phyloP scores from a whole-genome alignment of 2,329 filamentous ascomycete genomes.

The Arthroderma sp. region DNA sequence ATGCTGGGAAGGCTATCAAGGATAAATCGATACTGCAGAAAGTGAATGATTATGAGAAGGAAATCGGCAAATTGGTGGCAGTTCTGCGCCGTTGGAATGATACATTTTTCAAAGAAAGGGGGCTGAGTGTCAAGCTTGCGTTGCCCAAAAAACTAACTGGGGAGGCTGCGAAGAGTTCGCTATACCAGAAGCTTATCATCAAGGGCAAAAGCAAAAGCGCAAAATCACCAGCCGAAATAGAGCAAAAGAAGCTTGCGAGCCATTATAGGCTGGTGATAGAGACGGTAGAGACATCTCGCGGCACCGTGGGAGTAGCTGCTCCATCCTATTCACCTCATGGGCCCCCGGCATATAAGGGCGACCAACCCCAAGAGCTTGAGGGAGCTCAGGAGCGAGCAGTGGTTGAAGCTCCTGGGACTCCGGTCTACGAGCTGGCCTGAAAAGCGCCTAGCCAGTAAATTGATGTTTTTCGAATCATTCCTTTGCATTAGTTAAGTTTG shows the following conservation, averaged over 20 bases:
- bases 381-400: neutral
- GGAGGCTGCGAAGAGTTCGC: neutral
- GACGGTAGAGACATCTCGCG: constrained; percentile 2
- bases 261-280: constrained; percentile 7
- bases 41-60: constrained; percentile 3
- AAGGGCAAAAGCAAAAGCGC: no score
- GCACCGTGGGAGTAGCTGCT: neutral
- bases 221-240: neutral
- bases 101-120: constrained; percentile 5
- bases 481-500: no score
- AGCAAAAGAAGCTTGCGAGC: constrained; percentile 5
- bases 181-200: neutral
- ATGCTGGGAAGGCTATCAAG: constrained; percentile 8
- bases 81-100: constrained; percentile 7
- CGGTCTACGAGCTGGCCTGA: constrained; percentile 2
- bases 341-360: constrained; percentile 1
- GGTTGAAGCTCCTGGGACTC: neutral
- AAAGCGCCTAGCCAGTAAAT: neutral
- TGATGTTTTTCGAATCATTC: no score
- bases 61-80: constrained; percentile 6
- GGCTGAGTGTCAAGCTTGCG: constrained; percentile 4
- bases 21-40: constrained; percentile 6
- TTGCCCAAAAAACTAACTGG: neutral
- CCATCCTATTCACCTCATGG: constrained; percentile 1
- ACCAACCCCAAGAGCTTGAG: constrained; percentile 1